Conservation (phyloP, 352 stramenopile species). For the Phytophthora constricta region DNA sequence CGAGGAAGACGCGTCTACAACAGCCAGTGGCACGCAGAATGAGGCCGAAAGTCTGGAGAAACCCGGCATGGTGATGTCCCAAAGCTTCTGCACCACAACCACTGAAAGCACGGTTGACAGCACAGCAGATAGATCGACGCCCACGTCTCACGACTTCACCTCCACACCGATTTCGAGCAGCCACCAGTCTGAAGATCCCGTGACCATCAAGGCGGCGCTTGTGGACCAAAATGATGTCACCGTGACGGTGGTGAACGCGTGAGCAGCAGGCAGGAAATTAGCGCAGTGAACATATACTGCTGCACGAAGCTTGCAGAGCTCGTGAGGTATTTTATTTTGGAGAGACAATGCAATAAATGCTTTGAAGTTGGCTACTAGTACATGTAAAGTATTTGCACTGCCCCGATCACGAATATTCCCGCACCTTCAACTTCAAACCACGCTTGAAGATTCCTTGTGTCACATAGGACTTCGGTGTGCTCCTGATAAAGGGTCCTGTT, state of each 20-base stretch:
- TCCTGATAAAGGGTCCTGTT: too few species aligned
- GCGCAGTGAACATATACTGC: too few species aligned
- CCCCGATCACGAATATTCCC: too few species aligned
- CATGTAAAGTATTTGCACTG: too few species aligned
- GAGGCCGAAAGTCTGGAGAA: constrained; percentile 36
- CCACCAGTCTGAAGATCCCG: constrained; percentile 17
- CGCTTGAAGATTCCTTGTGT: too few species aligned
- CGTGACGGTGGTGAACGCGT: constrained; percentile 20
- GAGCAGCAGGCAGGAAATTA: too few species aligned
- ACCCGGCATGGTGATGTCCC: constrained; percentile 18
- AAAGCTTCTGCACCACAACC: constrained; percentile 23
- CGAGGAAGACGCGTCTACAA: constrained; percentile 40
- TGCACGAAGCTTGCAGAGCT: too few species aligned
- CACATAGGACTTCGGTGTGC: too few species aligned
- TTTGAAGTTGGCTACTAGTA: too few species aligned
- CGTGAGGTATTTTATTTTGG: too few species aligned
- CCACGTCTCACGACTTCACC: neutral
- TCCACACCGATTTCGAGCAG: constrained; percentile 21
- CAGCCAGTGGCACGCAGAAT: constrained; percentile 12
- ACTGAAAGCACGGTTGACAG: constrained; percentile 33
- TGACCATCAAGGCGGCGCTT: constrained; percentile 17
- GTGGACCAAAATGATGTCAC: constrained; percentile 23
- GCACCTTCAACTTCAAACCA: too few species aligned
- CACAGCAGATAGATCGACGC: constrained; percentile 20
- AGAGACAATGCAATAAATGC: too few species aligned